Evolutionary conservation across 805 yeast genomes (phyloP).

Genomic region (Kuraishia piskuri): DNA sequence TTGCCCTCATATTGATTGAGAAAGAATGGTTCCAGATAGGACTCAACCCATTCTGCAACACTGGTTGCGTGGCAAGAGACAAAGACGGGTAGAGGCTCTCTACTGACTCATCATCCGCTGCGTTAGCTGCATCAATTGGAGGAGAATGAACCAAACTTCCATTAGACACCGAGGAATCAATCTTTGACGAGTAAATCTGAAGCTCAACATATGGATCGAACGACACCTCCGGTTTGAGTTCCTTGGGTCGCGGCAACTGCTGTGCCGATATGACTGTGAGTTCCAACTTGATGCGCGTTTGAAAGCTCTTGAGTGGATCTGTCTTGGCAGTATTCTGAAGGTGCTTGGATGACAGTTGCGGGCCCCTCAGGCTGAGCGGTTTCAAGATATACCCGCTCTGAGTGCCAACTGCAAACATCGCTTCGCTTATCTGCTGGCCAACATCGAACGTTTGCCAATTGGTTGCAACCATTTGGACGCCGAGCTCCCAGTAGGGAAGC

Average conservation of each 20-base stretch:
- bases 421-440: constrained; percentile 84
- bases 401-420: constrained; percentile 58
- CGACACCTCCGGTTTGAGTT: constrained; percentile 28
- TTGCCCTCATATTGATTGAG: constrained; percentile 17
- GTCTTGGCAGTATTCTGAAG: constrained; percentile 8
- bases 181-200: constrained; percentile 32
- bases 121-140: neutral
- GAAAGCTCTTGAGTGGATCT: constrained; percentile 13
- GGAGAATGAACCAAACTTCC: neutral
- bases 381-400: constrained; percentile 74
- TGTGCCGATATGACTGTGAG: constrained; percentile 71
- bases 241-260: constrained; percentile 67
- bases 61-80: constrained; percentile 22
- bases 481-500: constrained; percentile 68
- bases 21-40: constrained; percentile 66
- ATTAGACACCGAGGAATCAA: neutral
- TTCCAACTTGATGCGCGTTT: constrained; percentile 13
- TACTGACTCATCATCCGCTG: neutral
- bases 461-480: constrained; percentile 92
- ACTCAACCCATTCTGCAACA: constrained; percentile 73
- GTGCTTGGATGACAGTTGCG: neutral
- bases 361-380: constrained; percentile 33
- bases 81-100: constrained; percentile 3
- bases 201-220: constrained; percentile 57
- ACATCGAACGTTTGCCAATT: constrained; percentile 92